Evolutionary conservation across 1,284 basidiomycete genomes (phyloP).

Genomic region (Papiliotrema nemorosa): DNA sequence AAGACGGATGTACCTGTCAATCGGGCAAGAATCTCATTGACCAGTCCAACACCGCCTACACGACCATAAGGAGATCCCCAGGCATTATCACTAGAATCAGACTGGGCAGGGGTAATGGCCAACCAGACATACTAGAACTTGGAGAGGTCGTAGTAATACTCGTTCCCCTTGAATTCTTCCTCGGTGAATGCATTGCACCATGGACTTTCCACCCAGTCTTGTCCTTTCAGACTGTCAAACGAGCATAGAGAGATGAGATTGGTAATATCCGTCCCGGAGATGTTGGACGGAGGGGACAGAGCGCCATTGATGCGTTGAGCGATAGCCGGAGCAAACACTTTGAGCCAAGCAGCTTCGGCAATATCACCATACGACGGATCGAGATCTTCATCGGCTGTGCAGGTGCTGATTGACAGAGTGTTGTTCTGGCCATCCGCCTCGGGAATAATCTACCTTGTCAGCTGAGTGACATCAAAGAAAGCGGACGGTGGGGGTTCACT

Average conservation of each 20-base stretch:
- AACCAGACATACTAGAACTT: slow-evolving; percentile 3
- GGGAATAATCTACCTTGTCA: slow-evolving; percentile 6
- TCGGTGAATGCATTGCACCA: slow-evolving; percentile 9
- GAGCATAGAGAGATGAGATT: slow-evolving; percentile 11
- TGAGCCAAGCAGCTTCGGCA: slow-evolving; percentile 9
- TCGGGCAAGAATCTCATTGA: slow-evolving; percentile 17
- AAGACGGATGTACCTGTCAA: slow-evolving; percentile 8
- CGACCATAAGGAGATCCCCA: slow-evolving; percentile 1
- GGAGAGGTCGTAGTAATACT: slow-evolving; percentile 4
- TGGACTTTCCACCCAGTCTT: background rate
- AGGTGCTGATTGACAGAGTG: slow-evolving; percentile 9
- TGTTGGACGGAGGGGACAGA: background rate
- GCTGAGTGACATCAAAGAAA: background rate
- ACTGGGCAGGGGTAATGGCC: background rate
- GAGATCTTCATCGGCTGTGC: slow-evolving; percentile 8
- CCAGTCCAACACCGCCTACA: slow-evolving; percentile 2
- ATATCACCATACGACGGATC: slow-evolving; percentile 4
- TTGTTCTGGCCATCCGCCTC: slow-evolving; percentile 12
- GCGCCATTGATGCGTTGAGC: slow-evolving; percentile 4
- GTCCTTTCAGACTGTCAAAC: slow-evolving; percentile 8
- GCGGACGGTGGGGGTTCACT: background rate
- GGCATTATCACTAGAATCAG: background rate
- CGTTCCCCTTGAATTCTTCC: background rate
- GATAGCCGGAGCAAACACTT: slow-evolving; percentile 5
- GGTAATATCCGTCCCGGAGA: slow-evolving; percentile 2